Base-by-base conservation (phyloP, 2,329 filamentous ascomycete species). In the Curvularia eragrostidis region DNA sequence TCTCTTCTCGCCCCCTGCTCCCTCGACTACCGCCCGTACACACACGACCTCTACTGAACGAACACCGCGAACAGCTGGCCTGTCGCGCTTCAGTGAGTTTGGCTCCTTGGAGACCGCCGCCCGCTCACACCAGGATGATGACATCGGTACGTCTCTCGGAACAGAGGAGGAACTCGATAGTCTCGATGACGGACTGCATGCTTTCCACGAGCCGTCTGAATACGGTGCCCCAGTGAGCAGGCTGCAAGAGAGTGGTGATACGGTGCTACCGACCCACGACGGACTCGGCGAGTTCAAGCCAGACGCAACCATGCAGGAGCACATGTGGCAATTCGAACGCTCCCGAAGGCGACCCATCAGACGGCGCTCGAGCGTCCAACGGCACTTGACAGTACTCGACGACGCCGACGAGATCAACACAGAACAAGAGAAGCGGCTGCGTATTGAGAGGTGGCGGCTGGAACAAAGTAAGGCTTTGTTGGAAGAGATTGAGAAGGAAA, bases 401-500 rank as follows among this genome's bases (percentile, higher is more conserved):
- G 80, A 86, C 64, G 70, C 77, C 44, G 75, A 79, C 19, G 75
- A 80, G 43, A 78, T 82, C 26, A 84, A 88, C 39, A 89, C 92
- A 8, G 78, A 80, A 63, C 81, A 85, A 39, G 92, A 97, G 66
- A 89, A 90, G 72, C 90, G 89, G 72, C 87, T 89, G 67, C 86
- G 94, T 59, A 96, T 99, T 72, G 94, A 98, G 77, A 85, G 87
- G 50, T 99, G 95, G 95, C 86, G 93, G 54, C 79, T 96, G 71
- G 94, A 98, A 71, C 93, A 99, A 75, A 97, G 93, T 75, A 86
- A 87, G 57, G 87, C 91, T 10, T 81, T 99, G 26, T 76, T 97
- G 32, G 91, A 96, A 54, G 92, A 97, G 77, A 93, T 98, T 47
- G 91, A 96, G 76, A 89, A 87, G 61, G 92, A 97, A 77, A 96